Conservation (phyloP, 2,329 filamentous ascomycete species). For the Aspergillus puulaauensis region DNA sequence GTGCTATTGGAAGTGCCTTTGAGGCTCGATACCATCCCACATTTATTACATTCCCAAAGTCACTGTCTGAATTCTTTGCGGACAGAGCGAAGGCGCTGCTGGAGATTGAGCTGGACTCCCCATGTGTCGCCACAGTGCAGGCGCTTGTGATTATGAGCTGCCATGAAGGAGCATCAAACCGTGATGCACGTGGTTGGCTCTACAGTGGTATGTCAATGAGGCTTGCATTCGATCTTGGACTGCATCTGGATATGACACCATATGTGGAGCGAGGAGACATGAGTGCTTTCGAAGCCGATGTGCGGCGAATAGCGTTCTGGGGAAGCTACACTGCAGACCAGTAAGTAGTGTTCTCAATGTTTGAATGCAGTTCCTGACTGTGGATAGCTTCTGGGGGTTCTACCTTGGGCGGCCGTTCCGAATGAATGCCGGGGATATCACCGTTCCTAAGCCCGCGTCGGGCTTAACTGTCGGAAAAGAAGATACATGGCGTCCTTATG, state of each 20-base stretch:
- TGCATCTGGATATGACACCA: slow-evolving; percentile 17
- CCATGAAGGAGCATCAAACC: slow-evolving; percentile 37
- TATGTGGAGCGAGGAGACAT: slow-evolving; percentile 17
- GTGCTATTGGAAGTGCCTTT: slow-evolving; percentile 24
- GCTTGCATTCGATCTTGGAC: slow-evolving; percentile 16
- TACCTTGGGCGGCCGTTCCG: slow-evolving; percentile 38
- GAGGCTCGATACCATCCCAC: slow-evolving; percentile 35
- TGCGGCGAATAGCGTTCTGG: slow-evolving; percentile 15
- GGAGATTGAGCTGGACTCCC: slow-evolving; percentile 45
- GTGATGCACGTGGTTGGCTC: slow-evolving; percentile 44
- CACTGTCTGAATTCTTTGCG: slow-evolving; percentile 37
- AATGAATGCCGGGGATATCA: slow-evolving; percentile 36
- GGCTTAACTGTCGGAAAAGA: slow-evolving; percentile 11
- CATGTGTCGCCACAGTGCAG: slow-evolving; percentile 45
- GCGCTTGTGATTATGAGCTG: slow-evolving; percentile 43
- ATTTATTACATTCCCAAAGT: slow-evolving; percentile 33
- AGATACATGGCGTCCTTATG: slow-evolving; percentile 24
- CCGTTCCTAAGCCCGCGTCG: slow-evolving; percentile 30
- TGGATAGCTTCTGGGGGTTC: slow-evolving; percentile 27
- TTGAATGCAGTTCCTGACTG: neutral
- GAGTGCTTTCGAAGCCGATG: slow-evolving; percentile 15
- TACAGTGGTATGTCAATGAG: slow-evolving; percentile 36
- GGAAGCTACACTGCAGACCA: slow-evolving; percentile 16
- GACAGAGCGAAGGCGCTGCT: slow-evolving; percentile 41
- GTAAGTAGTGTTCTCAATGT: slow-evolving; percentile 10